Evolutionary conservation across 192 early-diverging fungal genomes (phyloP).

Genomic region (Coemansia sp.): DNA sequence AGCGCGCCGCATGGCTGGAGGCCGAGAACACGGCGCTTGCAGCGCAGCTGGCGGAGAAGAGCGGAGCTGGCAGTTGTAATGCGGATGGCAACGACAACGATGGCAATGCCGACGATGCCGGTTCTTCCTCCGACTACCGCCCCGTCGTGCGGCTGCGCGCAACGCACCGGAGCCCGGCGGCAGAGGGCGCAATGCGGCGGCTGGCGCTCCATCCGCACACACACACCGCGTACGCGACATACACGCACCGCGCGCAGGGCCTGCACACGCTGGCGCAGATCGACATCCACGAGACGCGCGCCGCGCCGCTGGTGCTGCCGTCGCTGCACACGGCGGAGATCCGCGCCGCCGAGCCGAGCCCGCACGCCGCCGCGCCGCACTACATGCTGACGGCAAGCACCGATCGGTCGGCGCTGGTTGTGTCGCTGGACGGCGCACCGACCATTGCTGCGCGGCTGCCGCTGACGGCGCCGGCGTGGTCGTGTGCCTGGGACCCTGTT

Average conservation of each 20-base stretch:
- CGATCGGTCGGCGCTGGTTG: slow-evolving; percentile 35
- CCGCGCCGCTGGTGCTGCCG: slow-evolving; percentile 9
- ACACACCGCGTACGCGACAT: slow-evolving; percentile 30
- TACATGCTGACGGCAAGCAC: slow-evolving; percentile 48
- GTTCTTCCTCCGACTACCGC: background rate
- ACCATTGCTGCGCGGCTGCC: slow-evolving; percentile 12
- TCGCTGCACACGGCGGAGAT: slow-evolving; percentile 32
- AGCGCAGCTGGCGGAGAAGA: slow-evolving; percentile 2
- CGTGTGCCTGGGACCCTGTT: slow-evolving; percentile 41
- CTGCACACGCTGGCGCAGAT: slow-evolving; percentile 27
- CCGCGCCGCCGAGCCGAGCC: slow-evolving; percentile 34
- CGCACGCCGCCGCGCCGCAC: slow-evolving; percentile 15
- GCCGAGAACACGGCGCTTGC: slow-evolving; percentile 19
- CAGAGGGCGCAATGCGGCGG: slow-evolving; percentile 16
- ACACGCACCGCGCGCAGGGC: background rate
- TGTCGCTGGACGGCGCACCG: slow-evolving; percentile 14
- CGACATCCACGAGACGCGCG: slow-evolving; percentile 10
- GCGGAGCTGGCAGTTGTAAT: background rate
- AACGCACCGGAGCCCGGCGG: slow-evolving; percentile 11
- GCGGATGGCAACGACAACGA: background rate
- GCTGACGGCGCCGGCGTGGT: slow-evolving; percentile 25
- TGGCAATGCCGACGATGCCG: background rate
- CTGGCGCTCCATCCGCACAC: slow-evolving; percentile 25
- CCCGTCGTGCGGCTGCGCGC: slow-evolving; percentile 23
- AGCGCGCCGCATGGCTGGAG: slow-evolving; percentile 12